phyloP scores from a whole-genome alignment of 2,329 filamentous ascomycete species.

The Talaromyces albobiverticillius region DNA sequence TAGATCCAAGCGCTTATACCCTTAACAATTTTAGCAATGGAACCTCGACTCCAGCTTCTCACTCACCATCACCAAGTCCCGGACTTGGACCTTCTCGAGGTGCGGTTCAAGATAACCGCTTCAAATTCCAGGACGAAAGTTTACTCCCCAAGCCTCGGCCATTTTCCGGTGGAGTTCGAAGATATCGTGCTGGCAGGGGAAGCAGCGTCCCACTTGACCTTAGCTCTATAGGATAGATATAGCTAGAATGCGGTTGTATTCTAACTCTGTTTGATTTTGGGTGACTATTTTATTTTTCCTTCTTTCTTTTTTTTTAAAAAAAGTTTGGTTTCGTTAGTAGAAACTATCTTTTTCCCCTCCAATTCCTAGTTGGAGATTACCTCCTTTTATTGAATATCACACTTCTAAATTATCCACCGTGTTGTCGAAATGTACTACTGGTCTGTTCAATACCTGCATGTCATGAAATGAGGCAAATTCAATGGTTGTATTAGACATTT shows the following conservation, averaged over 20 bases:
- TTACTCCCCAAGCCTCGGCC: conserved; percentile 81
- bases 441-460: neutral
- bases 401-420: neutral
- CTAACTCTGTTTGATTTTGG: neutral
- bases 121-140: conserved; percentile 81
- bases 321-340: no score
- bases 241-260: conserved; percentile 6
- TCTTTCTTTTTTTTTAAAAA: neutral
- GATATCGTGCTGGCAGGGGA: conserved; percentile 85
- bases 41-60: conserved; percentile 28
- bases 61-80: conserved; percentile 23
- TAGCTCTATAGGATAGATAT: conserved; percentile 38
- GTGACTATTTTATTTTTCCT: neutral
- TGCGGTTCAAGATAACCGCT: conserved; percentile 71
- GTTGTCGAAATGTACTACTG: neutral
- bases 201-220: conserved; percentile 93
- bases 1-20: conserved; percentile 76
- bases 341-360: no score
- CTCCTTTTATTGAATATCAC: no score
- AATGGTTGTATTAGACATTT: neutral
- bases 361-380: neutral
- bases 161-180: conserved; percentile 70
- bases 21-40: conserved; percentile 68
- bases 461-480: neutral
- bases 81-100: conserved; percentile 39